phyloP scores from a whole-genome alignment of 495 filamentous ascomycete genomes.

The Platismatia glauca region DNA sequence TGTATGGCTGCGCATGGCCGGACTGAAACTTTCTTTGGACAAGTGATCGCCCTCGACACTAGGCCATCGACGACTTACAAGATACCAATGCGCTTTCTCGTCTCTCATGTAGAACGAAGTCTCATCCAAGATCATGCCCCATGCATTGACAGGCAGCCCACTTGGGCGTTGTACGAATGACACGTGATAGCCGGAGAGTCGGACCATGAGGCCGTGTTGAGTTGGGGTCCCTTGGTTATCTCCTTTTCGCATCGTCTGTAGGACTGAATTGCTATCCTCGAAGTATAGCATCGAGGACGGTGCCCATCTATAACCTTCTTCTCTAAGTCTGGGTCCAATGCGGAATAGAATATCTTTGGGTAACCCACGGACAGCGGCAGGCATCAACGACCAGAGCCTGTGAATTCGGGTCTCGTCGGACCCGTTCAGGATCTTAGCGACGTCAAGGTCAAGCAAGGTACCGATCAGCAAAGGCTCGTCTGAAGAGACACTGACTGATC shows the following conservation, averaged over 20 bases:
- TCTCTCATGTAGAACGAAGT: conserved; percentile 7
- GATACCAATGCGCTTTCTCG: conserved; percentile 8
- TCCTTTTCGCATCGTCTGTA: background rate
- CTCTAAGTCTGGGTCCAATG: conserved; percentile 8
- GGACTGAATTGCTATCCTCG: background rate
- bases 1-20: background rate
- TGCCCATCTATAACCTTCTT: conserved; percentile 13
- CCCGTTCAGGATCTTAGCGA: conserved; percentile 3
- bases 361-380: conserved; percentile 4
- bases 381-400: conserved; percentile 14
- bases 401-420: conserved; percentile 4
- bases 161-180: background rate
- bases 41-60: conserved; percentile 4
- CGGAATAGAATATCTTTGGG: conserved; percentile 14
- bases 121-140: conserved; percentile 1
- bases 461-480: conserved; percentile 7
- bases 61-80: background rate
- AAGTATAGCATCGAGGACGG: background rate
- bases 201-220: conserved; percentile 4
- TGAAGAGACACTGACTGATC: conserved; percentile 9
- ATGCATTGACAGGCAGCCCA: background rate
- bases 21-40: background rate
- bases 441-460: conserved; percentile 4
- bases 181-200: background rate
- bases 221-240: background rate